Percentiles rank a stretch among this genome's conserved stretches.
These are phyloP conservation scores for Toxicodendron radicans DNA, from an alignment of 345 rosid species.

Conservation along the genomic window DNA sequence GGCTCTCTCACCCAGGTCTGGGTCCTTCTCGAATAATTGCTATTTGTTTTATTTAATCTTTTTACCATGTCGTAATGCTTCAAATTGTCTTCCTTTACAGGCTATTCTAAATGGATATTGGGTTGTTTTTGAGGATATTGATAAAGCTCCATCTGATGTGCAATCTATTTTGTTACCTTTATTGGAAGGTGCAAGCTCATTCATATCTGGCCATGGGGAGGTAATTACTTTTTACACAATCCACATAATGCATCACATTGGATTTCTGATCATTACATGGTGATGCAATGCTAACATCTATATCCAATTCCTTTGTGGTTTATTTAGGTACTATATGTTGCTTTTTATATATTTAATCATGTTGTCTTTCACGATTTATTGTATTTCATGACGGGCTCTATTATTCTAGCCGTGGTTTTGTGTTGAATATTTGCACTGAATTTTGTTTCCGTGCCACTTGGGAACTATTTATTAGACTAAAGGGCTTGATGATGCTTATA, in stretches of 20 bases:
- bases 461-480: not conserved
- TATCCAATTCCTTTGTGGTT: not conserved
- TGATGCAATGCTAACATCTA: not conserved
- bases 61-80: not conserved
- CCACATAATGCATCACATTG: not conserved
- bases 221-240: slow-evolving; percentile 29
- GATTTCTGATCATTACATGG: not conserved
- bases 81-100: slow-evolving; percentile 34
- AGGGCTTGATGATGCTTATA: not conserved
- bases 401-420: not conserved
- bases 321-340: not conserved
- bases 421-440: not conserved
- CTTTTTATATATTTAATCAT: too few relatives aligned
- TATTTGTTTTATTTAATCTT: slow-evolving; percentile 15
- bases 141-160: slow-evolving; percentile 90
- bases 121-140: slow-evolving; percentile 96
- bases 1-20: slow-evolving; percentile 94
- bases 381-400: not conserved
- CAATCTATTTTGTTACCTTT: slow-evolving; percentile 76
- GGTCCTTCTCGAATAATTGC: slow-evolving; percentile 13
- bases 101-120: slow-evolving; percentile 81
- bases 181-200: slow-evolving; percentile 74
- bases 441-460: not conserved
- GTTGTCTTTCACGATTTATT: too few relatives aligned
- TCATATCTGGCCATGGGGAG: slow-evolving; percentile 76